Conservation (phyloP, 176 grass and related monocot genomes). For the Eragrostis nindensis region DNA sequence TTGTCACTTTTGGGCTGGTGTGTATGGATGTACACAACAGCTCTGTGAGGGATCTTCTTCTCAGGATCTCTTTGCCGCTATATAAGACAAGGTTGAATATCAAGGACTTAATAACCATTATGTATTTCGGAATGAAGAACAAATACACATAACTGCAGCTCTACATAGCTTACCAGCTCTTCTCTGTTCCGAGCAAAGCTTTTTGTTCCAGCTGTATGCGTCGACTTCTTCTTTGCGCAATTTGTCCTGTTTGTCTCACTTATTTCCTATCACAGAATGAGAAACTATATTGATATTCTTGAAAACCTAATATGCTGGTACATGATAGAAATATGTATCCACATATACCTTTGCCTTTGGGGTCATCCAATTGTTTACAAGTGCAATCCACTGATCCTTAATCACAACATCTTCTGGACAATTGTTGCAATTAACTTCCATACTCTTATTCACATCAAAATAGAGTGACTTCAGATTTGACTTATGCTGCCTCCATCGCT, state of each 20-base stretch:
- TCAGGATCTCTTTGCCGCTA: constrained; percentile 3
- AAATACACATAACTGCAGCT: neutral
- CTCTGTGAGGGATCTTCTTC: neutral
- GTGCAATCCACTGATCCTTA: neutral
- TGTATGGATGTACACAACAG: neutral
- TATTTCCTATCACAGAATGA: neutral
- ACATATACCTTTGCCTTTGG: neutral
- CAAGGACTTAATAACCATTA: neutral
- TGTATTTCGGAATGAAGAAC: neutral
- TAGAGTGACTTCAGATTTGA: neutral
- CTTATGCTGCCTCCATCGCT: neutral
- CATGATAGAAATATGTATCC: neutral
- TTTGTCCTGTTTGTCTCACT: neutral
- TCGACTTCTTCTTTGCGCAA: neutral
- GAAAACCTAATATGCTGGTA: neutral
- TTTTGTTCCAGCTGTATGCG: neutral
- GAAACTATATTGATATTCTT: neutral
- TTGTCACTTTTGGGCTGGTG: neutral
- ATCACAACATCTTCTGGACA: neutral
- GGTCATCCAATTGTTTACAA: neutral
- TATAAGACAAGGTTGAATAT: neutral
- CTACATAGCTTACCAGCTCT: neutral
- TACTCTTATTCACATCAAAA: neutral
- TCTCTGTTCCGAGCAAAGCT: neutral
- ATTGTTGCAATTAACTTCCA: neutral